Base-by-base conservation (phyloP, 495 filamentous ascomycete species). In the Tuber calosporum region DNA sequence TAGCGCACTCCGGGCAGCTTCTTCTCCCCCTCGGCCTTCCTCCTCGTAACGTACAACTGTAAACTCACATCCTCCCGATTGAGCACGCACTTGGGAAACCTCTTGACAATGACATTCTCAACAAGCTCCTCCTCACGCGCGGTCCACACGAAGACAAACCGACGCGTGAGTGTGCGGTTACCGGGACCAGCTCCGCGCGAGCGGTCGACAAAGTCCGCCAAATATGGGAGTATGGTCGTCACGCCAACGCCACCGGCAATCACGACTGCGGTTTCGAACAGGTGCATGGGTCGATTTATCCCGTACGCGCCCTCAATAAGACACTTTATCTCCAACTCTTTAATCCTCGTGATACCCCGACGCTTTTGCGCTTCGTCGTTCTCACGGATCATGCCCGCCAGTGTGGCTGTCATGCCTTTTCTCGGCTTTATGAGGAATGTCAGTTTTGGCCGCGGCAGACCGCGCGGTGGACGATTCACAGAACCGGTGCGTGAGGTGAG, bases 291-390 rank as follows among this genome's bases (percentile, higher is more conserved):
- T 22, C 82, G 82, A 20, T 81, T 81, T 58, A 85, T 79, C 5
- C 88, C 88, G 74, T 90, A 90, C 1, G 89, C 87, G 0, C 88
- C 88, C 74, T 90, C 89, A 9, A 89, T 82, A 0, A 89, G 81
- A 66, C 79, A 81, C 30, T 78, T 75, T 20, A 81, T 72, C 53
- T 80, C 77, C 4, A 79, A n/a, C 34, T 79, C 76, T 34, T 69
- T 58, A n/a, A 75, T 75, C 30, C 76, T 70, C 20, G 74, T 68
- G 71, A 78, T 73, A 42, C 76, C 76, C 11, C 66, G 68, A 7
- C 45, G 66, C 36, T 48, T 40, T n/a, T 79, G 74, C 40, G 66
- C 53, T 22, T 68, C 38, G 42, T 80, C 74, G 30, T 79, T 77
- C 42, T 79, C 77, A 26, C 73, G 77, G 39, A 80, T 80, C 26